phyloP scores from a whole-genome alignment of 1,284 basidiomycete species.

The Apiotrichum mycotoxinovorans region DNA sequence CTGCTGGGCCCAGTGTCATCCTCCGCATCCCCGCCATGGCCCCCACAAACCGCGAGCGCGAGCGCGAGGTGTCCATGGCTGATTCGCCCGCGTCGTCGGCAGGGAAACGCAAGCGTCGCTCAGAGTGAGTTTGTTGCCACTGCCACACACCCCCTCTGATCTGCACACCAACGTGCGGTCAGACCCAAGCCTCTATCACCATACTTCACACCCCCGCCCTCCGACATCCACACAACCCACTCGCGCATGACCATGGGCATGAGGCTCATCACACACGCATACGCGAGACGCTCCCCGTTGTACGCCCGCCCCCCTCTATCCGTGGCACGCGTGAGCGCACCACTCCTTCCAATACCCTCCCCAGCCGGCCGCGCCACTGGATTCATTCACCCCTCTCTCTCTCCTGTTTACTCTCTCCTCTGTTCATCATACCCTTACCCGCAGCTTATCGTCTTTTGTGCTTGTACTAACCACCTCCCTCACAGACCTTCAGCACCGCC shows the following conservation, averaged over 20 bases:
- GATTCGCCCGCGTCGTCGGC: conserved; percentile 1
- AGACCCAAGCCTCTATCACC: background rate
- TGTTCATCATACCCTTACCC: background rate
- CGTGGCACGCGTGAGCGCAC: background rate
- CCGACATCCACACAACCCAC: background rate
- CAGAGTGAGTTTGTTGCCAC: conserved; percentile 16
- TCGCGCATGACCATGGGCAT: background rate
- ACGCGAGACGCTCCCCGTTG: background rate
- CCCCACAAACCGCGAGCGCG: background rate
- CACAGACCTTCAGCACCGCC: conserved; percentile 8
- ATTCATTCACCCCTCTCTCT: background rate
- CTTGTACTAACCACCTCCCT: background rate
- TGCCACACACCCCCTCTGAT: conserved; percentile 8
- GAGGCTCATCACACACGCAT: background rate
- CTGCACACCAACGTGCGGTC: background rate
- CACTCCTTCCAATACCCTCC: too few species aligned
- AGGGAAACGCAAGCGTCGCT: conserved; percentile 22
- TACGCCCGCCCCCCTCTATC: background rate
- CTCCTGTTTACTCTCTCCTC: background rate
- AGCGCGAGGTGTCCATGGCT: background rate
- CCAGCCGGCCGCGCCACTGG: background rate
- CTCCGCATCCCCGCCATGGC: conserved; percentile 13
- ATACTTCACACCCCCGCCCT: background rate
- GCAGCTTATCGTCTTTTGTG: background rate
- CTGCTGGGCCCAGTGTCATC: conserved; percentile 1